Evolutionary conservation across 2,329 filamentous ascomycete genomes (phyloP), one percentile per base, ranked within the genome.

Genomic region (Fusarium sp.): DNA sequence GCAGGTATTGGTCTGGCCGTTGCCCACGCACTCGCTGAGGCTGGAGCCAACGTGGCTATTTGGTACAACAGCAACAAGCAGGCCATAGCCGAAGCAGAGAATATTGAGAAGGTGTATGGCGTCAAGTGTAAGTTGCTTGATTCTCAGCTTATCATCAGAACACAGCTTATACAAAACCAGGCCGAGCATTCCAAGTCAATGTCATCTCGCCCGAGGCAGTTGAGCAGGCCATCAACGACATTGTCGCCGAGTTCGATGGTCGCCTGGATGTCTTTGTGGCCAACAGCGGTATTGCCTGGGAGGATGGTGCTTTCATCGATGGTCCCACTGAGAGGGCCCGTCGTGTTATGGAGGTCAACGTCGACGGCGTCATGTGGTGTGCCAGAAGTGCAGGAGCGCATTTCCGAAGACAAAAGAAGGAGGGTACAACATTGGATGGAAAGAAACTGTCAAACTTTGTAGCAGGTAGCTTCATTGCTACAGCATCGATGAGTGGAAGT

Each of bases 331-430:
- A 88, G 18, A 86, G 88, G 72, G 92, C 92, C 80, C 84, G 84
- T 50, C 86, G 88, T 64, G 90, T 95, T 38, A 84, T 93, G 70
- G 81, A 83, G 46, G 90, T 91, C 50, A 92, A 96, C 77, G 80
- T 95, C 15, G 91, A 93, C 77, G 90, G 91, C 51, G 91, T 91
- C 38, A 93, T 91, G 80, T 95, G 92, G 84, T 92, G 89, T 75
- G 92, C 91, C 37, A 86, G 86, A 72, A 89, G 88, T 0, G 91
- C 91, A 0, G 92, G 89, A 9, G 81, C 83, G 50, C 88, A 92
- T 77, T 95, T 90, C 83, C 82, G 89, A 46, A 83, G 89, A 30
- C 91, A 94, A 77, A 90, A 90, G 81, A 81, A 85, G 62, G 88
- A 92, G 75, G 86, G 88, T 23, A 90, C 88, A 1, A 87, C 88